phyloP scores from a whole-genome alignment of 2,329 filamentous ascomycete genomes.

The Neospermospora avenae region DNA sequence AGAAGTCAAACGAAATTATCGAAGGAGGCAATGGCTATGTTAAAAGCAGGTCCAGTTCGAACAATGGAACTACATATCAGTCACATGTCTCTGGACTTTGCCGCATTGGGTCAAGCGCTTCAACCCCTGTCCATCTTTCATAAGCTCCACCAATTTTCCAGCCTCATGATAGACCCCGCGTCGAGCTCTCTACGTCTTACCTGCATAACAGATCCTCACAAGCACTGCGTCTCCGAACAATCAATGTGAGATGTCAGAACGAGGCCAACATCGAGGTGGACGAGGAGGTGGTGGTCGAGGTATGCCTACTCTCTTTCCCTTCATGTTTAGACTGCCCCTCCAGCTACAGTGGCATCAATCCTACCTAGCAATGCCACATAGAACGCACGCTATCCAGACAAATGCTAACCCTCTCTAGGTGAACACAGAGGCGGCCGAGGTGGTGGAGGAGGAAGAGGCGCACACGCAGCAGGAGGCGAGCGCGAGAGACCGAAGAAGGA shows the following conservation, averaged over 20 bases:
- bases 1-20: no score
- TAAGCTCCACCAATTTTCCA: conserved; percentile 4
- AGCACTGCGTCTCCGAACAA: background rate
- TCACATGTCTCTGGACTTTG: no score
- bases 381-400: background rate
- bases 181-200: background rate
- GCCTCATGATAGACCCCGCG: background rate
- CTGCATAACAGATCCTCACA: background rate
- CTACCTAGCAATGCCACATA: background rate
- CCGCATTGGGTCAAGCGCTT: no score
- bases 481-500: conserved; percentile 91
- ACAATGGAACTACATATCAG: no score
- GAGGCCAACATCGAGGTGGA: conserved; percentile 28
- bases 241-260: conserved; percentile 25
- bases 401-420: conserved; percentile 8
- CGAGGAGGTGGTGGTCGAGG: conserved; percentile 25
- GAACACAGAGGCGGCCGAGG: conserved; percentile 18
- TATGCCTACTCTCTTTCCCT: background rate
- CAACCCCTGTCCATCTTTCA: background rate
- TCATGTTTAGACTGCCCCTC: background rate
- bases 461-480: conserved; percentile 44
- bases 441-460: conserved; percentile 37
- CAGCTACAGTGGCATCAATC: background rate
- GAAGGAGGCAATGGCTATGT: no score
- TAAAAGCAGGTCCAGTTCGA: no score